phyloP scores from a whole-genome alignment of 495 filamentous ascomycete genomes.

The Aspergillus campestris region DNA sequence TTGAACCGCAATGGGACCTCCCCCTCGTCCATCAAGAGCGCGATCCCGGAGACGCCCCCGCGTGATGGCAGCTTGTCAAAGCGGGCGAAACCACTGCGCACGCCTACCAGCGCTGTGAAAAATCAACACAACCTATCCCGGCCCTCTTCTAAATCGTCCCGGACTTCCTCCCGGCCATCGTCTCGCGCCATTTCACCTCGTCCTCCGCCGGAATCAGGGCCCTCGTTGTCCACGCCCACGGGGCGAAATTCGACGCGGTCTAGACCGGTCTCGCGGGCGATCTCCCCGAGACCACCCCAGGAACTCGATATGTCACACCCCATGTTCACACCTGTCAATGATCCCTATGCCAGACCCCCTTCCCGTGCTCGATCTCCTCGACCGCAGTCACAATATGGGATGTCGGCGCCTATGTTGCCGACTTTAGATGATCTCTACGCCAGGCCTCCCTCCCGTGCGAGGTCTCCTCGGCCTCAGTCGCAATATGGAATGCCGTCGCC shows the following conservation, averaged over 20 bases:
- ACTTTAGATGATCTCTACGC: not conserved
- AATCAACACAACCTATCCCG: conserved; percentile 27
- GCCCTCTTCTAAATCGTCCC: conserved; percentile 16
- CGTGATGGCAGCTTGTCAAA: conserved; percentile 30
- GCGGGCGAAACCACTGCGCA: conserved; percentile 31
- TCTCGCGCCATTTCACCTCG: conserved; percentile 22
- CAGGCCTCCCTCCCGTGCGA: conserved; percentile 8
- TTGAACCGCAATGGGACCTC: conserved; percentile 21
- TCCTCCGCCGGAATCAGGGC: conserved; percentile 5
- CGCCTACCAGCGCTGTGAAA: conserved; percentile 30
- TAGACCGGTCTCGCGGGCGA: conserved; percentile 4
- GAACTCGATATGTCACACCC: not conserved
- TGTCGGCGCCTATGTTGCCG: not conserved
- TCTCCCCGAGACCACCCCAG: conserved; percentile 4
- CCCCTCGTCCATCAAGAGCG: conserved; percentile 26
- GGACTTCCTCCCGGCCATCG: conserved; percentile 12
- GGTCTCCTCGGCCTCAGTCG: conserved; percentile 8
- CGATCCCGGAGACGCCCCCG: conserved; percentile 41
- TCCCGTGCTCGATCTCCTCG: conserved; percentile 11
- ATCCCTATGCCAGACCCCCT: conserved; percentile 1
- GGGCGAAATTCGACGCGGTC: not conserved
- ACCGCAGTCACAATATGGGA: not conserved
- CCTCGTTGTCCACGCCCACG: not conserved
- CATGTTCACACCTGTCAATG: not conserved
- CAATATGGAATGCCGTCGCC: not conserved